phyloP scores from a whole-genome alignment of 2,329 filamentous ascomycete genomes.

The Exophiala bonariae region DNA sequence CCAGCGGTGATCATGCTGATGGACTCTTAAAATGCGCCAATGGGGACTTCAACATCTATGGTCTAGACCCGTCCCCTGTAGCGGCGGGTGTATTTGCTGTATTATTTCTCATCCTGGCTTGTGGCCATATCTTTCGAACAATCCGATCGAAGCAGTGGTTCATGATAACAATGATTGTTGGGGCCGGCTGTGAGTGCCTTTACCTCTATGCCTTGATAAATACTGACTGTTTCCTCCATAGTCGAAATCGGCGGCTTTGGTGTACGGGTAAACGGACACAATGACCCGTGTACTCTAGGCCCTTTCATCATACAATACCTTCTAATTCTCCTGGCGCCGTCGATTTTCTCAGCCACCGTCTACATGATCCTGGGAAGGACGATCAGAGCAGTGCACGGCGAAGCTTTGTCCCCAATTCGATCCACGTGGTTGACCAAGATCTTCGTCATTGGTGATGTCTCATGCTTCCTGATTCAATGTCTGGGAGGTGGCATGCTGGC shows the following conservation, averaged over 20 bases:
- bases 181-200: constrained; percentile 29
- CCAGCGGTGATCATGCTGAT: too few relatives aligned
- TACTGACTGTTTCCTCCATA: neutral
- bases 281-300: constrained; percentile 8
- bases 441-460: constrained; percentile 45
- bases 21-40: too few relatives aligned
- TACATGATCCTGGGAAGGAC: constrained; percentile 50
- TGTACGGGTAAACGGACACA: constrained; percentile 29
- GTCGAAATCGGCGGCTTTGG: constrained; percentile 42
- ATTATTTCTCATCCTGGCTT: constrained; percentile 32
- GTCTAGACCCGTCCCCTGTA: constrained; percentile 38
- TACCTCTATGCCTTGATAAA: too few relatives aligned
- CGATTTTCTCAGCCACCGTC: constrained; percentile 49
- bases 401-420: constrained; percentile 36
- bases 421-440: constrained; percentile 38
- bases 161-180: constrained; percentile 42
- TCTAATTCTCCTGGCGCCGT: constrained; percentile 45
- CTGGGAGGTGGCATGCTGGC: constrained; percentile 37
- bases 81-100: constrained; percentile 37
- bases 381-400: constrained; percentile 35
- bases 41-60: constrained; percentile 22
- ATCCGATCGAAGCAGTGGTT: constrained; percentile 38
- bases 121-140: constrained; percentile 34
- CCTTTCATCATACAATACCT: constrained; percentile 37
- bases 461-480: constrained; percentile 47